Base-by-base conservation (phyloP, 1,284 basidiomycete species). In the Peniophora sp. region DNA sequence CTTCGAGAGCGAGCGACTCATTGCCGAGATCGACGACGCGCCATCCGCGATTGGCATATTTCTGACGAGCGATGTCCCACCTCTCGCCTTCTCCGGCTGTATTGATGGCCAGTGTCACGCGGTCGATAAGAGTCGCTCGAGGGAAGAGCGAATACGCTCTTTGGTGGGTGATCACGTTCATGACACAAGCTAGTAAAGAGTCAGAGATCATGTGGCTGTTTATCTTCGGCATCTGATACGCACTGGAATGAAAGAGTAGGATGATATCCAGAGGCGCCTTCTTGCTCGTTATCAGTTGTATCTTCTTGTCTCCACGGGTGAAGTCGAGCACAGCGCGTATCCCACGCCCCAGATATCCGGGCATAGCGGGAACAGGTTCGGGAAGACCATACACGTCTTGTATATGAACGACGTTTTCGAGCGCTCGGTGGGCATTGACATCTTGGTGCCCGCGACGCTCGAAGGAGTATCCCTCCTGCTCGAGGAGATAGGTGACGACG, bases 401-500 rank as follows among this genome's bases (percentile, higher is more conserved):
- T 5, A n/a, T 15, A n/a, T n/a, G 15, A 15, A 20, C 5, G 18
- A 41, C 8, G 12, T 32, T 32, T 5, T 32, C 12, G 27, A 32
- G 27, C 27, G 27, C 27, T 5, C 5, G 6, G 27, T 32, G 27
- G 5, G 37, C 15, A 20, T 20, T 41, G 5, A 15, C 8, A 20
- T 41, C 37, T 20, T 41, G 37, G 15, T 20, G 6, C n/a, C 15
- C 37, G 18, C 37, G 37, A n/a, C n/a, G 18, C 18, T 41, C 18
- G 37, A 41, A 41, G 15, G n/a, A 5, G n/a, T 41, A 41, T 32
- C 12, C 27, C n/a, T 36, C 52, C 8, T 17, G 17, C 8, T 50
- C n/a, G 11, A 52, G 15, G 5, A 59, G 48, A 48, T 47, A 59
- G 10, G 35, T 10, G 14, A 51, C 50, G 15, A 56, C 50, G 23